phyloP scores from a whole-genome alignment of 2,329 filamentous ascomycete genomes.

The Talaromyces amestolkiae region DNA sequence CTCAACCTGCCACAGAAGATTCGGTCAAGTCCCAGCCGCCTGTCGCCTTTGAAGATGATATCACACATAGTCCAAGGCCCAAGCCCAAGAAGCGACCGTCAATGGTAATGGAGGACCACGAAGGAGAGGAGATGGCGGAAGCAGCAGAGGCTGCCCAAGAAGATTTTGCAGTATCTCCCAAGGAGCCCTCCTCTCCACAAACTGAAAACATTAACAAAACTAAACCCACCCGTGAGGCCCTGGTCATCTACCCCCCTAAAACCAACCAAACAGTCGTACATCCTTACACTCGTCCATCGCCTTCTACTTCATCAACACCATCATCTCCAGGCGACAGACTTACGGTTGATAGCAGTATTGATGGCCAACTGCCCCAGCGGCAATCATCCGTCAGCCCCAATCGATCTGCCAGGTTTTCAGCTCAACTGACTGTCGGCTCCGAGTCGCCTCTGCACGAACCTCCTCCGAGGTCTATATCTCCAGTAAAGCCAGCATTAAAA shows the following conservation, averaged over 20 bases:
- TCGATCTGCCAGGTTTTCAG: constrained; percentile 58
- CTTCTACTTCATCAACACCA: constrained; percentile 17
- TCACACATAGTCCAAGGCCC: constrained; percentile 25
- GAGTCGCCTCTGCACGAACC: constrained; percentile 56
- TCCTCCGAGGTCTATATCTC: constrained; percentile 59
- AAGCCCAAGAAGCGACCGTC: constrained; percentile 38
- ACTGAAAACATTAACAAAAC: neutral
- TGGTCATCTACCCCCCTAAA: constrained; percentile 8
- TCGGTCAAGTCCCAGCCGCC: neutral
- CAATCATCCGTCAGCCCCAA: constrained; percentile 45
- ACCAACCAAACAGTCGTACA: constrained; percentile 1
- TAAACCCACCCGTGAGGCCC: neutral
- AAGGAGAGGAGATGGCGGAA: constrained; percentile 32
- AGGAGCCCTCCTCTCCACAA: neutral
- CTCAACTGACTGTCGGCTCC: constrained; percentile 49
- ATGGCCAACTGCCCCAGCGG: constrained; percentile 6
- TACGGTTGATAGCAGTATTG: constrained; percentile 4
- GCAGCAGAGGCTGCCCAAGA: constrained; percentile 9
- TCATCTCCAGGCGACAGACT: constrained; percentile 18
- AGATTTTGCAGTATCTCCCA: neutral
- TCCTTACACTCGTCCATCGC: constrained; percentile 11
- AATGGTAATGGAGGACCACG: constrained; percentile 42
- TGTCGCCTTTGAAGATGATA: neutral
- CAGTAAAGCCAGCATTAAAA: constrained; percentile 62
- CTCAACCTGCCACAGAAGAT: neutral